These are phyloP conservation scores for Annona squamosa DNA, from an alignment of 164 flowering plant genomes.

Conservation along the genomic window DNA sequence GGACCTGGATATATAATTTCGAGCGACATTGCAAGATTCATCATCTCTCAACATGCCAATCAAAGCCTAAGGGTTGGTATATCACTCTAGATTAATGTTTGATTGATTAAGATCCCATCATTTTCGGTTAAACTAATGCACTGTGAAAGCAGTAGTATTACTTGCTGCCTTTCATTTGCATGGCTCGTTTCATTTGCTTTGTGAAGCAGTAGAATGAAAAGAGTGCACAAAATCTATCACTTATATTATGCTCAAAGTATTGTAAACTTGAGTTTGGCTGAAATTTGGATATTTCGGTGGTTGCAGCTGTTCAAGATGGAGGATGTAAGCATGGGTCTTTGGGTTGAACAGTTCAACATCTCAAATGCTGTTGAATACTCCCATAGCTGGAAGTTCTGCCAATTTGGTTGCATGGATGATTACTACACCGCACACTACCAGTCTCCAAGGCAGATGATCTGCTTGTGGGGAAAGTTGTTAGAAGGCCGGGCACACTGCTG, in stretches of 20 bases:
- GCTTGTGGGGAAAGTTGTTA: slow-evolving; percentile 77
- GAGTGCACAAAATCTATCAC: not conserved
- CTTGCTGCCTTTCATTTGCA: not conserved
- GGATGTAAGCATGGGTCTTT: slow-evolving; percentile 98
- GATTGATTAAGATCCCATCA: not conserved
- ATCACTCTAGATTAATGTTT: not conserved
- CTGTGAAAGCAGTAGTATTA: not conserved
- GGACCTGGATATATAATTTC: slow-evolving; percentile 93
- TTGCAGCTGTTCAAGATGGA: slow-evolving; percentile 94
- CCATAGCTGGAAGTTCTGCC: slow-evolving; percentile 92
- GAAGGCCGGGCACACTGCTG: slow-evolving; percentile 75
- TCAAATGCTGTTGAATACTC: slow-evolving; percentile 65
- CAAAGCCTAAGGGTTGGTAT: slow-evolving; percentile 61
- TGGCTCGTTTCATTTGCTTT: not conserved
- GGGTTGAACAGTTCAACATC: slow-evolving; percentile 88
- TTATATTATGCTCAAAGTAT: not conserved
- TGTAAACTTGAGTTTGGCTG: not conserved
- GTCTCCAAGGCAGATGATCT: slow-evolving; percentile 95
- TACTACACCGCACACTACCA: slow-evolving; percentile 93
- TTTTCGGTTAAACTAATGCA: not conserved
- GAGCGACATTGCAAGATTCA: slow-evolving; percentile 58
- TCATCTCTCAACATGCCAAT: slow-evolving; percentile 56
- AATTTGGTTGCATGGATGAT: slow-evolving; percentile 80
- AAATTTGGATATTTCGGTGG: not conserved
- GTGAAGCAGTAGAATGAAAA: not conserved